Base-by-base conservation (phyloP, 768 basidiomycete species). In the Panaeolus papilionaceus region DNA sequence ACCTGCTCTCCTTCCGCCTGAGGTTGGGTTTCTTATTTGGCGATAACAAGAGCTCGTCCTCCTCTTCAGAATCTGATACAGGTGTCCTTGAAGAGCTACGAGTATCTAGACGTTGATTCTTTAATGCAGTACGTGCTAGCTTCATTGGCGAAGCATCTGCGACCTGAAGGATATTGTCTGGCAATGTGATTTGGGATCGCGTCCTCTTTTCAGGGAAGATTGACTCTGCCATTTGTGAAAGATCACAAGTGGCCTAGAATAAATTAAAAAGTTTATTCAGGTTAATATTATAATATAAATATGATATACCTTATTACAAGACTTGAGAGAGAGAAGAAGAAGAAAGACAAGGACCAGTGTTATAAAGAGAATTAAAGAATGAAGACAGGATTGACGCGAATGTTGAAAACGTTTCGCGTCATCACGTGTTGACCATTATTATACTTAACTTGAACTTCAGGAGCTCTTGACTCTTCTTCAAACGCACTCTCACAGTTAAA, bases 61-160 rank as follows among this genome's bases (percentile, higher is more conserved):
- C 84, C 7, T 76, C 76, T 38, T 82, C 81, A 4, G 76, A 76
- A 7, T 68, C 70, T 47, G 71, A 69, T 20, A 74, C 70, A 54
- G 66, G 51, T 26, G 42, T 51, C 20, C 61, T n/a, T 66, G 63
- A 63, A 12, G 61, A 33, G n/a, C 51, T 61, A 68, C 66, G 64
- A 39, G 44, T 63, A 37, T 63, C 64, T 39, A 69, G 66, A 33
- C 64, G 70, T 33, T 71, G 76, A 70, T 73, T 79, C 67, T 76
- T 77, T 61, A 78, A 70, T 12, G 81, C 75, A 64, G 71, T 81
- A 62, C 82, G 80, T 62, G 87, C 87, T 72, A 81, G 78, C 74
- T 88, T 88, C 77, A 88, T 78, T 1, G 87, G 86, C 23, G 86
- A 88, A 37, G 78, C 76, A 39, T 81, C 79, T 38, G 85, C 77